phyloP scores from a whole-genome alignment of 2,329 filamentous ascomycete species.

The Trichoderma oligosporum region DNA sequence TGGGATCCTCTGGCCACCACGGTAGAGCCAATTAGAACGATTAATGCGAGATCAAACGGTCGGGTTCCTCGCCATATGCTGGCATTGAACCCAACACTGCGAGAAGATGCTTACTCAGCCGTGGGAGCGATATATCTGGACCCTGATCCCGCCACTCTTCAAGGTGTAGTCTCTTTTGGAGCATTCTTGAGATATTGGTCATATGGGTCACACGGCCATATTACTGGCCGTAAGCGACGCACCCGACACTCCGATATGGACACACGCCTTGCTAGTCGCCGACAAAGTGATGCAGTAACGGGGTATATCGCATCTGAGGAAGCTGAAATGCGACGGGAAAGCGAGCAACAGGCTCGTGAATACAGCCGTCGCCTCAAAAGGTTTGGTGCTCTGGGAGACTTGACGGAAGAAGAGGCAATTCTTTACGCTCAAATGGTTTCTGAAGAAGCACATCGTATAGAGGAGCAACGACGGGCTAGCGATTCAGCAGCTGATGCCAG shows the following conservation, averaged over 20 bases:
- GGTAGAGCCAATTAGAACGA: slow-evolving; percentile 71
- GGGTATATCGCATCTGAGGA: slow-evolving; percentile 86
- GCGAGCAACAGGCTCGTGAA: slow-evolving; percentile 63
- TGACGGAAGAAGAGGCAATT: slow-evolving; percentile 63
- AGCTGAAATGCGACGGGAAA: slow-evolving; percentile 72
- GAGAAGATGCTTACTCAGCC: slow-evolving; percentile 72
- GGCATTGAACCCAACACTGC: slow-evolving; percentile 52
- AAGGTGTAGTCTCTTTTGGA: slow-evolving; percentile 83
- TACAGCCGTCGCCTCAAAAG: slow-evolving; percentile 67
- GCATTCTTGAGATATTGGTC: slow-evolving; percentile 89
- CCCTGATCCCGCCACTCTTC: slow-evolving; percentile 77
- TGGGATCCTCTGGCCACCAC: slow-evolving; percentile 94
- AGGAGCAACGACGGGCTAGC: slow-evolving; percentile 54
- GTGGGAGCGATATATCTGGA: slow-evolving; percentile 83
- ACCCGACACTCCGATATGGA: slow-evolving; percentile 60
- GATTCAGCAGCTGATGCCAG: slow-evolving; percentile 49
- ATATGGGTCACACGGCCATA: slow-evolving; percentile 78
- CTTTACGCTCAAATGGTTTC: slow-evolving; percentile 65
- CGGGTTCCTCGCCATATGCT: slow-evolving; percentile 71
- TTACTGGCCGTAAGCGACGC: slow-evolving; percentile 73
- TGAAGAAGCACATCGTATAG: slow-evolving; percentile 54
- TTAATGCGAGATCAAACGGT: slow-evolving; percentile 80
- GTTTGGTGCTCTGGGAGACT: slow-evolving; percentile 66
- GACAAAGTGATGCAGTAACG: slow-evolving; percentile 64
- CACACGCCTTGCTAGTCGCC: slow-evolving; percentile 47